Evolutionary conservation across 129 eudicot species (phyloP).

Genomic region (Lactuca saligna): DNA sequence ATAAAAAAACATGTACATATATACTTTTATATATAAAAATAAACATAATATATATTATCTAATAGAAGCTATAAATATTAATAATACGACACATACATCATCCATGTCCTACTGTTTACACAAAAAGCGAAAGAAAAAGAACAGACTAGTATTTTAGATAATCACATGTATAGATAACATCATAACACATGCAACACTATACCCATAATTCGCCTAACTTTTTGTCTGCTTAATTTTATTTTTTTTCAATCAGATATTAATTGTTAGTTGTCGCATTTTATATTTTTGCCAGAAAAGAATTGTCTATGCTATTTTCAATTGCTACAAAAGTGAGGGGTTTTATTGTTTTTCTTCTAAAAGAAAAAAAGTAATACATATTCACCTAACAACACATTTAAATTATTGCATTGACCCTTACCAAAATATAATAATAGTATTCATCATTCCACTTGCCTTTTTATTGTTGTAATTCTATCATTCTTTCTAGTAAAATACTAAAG

Average conservation of each 20-base stretch:
- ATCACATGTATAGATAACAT: slow-evolving; percentile 9
- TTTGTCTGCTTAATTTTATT: slow-evolving; percentile 20
- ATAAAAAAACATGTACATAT: neutral
- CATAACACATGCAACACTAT: slow-evolving; percentile 9
- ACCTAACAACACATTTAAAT: neutral
- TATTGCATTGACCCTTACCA: slow-evolving; percentile 2
- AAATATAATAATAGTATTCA: no score
- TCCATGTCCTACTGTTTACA: neutral
- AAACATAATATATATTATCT: no score
- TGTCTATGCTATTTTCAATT: neutral
- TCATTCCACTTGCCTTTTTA: neutral
- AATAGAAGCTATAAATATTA: neutral
- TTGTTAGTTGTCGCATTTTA: neutral
- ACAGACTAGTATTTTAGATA: neutral
- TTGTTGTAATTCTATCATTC: neutral
- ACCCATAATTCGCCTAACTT: slow-evolving; percentile 12
- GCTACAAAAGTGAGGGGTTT: neutral
- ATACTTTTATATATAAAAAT: no score
- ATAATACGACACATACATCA: neutral
- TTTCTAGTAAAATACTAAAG: neutral
- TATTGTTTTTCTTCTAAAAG: slow-evolving; percentile 3
- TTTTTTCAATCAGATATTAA: slow-evolving; percentile 10
- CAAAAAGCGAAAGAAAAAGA: neutral
- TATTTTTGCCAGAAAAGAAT: neutral
- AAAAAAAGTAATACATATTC: neutral